Percentiles rank a stretch among this genome's conserved stretches.
Evolutionary conservation across 2,329 filamentous ascomycete genomes (phyloP).

Genomic region (Lanzia echinophila): DNA sequence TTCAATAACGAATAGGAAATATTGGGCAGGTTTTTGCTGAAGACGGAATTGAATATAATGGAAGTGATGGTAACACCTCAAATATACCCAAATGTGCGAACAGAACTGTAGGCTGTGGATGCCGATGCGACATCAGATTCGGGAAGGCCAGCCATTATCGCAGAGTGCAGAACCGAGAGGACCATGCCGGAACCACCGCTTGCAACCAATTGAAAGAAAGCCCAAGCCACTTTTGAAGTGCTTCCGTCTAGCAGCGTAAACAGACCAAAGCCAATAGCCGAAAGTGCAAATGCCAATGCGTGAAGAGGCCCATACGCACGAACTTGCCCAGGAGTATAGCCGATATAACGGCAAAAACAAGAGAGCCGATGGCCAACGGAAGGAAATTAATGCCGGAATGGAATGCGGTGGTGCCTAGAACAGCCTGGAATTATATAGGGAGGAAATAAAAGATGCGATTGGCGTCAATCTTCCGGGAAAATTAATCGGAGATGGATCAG

Average conservation of each 20-base stretch:
- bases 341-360: conserved; percentile 28
- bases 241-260: conserved; percentile 31
- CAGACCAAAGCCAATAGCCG: conserved; percentile 4
- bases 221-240: conserved; percentile 35
- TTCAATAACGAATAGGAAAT: background rate
- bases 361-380: conserved; percentile 35
- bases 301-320: conserved; percentile 29
- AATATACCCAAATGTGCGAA: conserved; percentile 12
- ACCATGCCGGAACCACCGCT: conserved; percentile 38
- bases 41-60: background rate
- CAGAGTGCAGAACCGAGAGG: conserved; percentile 37
- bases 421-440: conserved; percentile 40
- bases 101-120: conserved; percentile 8
- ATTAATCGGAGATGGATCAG: conserved; percentile 33
- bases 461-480: no score
- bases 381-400: conserved; percentile 48
- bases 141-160: conserved; percentile 32
- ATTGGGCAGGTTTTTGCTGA: background rate
- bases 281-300: conserved; percentile 25
- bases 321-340: conserved; percentile 7
- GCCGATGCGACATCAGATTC: conserved; percentile 10
- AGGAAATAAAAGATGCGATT: conserved; percentile 36
- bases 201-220: conserved; percentile 36
- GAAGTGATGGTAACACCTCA: conserved; percentile 4
- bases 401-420: conserved; percentile 44